Conservation (phyloP, 306 rosid species). For the Vachellia pachyceras region DNA sequence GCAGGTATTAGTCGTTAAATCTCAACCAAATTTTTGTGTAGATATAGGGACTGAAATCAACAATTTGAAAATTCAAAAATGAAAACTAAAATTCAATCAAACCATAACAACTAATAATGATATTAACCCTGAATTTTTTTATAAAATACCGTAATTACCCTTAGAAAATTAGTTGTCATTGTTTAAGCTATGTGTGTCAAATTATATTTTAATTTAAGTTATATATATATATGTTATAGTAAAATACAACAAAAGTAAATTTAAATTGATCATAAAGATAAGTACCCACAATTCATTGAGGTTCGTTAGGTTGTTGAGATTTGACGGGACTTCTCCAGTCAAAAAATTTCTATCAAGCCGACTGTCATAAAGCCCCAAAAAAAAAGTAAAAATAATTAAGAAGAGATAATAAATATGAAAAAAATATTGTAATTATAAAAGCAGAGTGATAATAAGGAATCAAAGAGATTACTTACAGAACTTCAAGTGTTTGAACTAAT, state of each 20-base stretch:
- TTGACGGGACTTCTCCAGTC: slow-evolving; percentile 67
- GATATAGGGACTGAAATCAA: too few relatives aligned
- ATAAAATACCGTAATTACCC: too few relatives aligned
- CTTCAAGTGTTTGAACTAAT: slow-evolving; percentile 81
- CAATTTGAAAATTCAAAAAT: too few relatives aligned
- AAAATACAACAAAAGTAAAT: background rate
- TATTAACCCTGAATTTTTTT: too few relatives aligned
- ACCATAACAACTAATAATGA: too few relatives aligned
- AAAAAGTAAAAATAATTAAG: background rate
- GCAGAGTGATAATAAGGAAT: slow-evolving; percentile 23
- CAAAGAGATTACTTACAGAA: slow-evolving; percentile 91
- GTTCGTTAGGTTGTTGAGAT: slow-evolving; percentile 68
- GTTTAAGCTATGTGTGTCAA: too few relatives aligned
- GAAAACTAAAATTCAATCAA: too few relatives aligned
- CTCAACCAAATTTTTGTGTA: too few relatives aligned
- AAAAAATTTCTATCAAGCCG: slow-evolving; percentile 92
- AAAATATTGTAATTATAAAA: background rate
- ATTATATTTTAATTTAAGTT: too few relatives aligned
- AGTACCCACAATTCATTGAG: slow-evolving; percentile 79
- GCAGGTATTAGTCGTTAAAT: too few relatives aligned
- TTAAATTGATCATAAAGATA: slow-evolving; percentile 17
- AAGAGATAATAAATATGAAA: background rate
- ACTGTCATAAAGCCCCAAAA: slow-evolving; percentile 48
- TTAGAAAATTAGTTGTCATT: too few relatives aligned
- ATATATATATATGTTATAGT: too few relatives aligned